Evolutionary conservation across 305 asterid genomes (phyloP).

Genomic region (Fraxinus baroniana): DNA sequence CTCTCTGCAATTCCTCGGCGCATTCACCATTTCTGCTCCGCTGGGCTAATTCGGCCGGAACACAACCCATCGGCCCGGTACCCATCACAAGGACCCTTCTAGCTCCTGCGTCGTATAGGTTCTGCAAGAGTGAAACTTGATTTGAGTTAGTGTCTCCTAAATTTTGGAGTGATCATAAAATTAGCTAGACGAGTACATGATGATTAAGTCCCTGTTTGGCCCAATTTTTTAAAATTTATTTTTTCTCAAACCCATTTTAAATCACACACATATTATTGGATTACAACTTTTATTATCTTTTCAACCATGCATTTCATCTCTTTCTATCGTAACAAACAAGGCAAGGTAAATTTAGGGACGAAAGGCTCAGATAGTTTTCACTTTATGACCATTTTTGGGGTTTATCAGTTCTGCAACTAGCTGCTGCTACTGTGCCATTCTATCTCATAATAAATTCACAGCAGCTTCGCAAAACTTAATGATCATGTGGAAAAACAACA

Average conservation of each 20-base stretch:
- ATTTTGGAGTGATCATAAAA: neutral
- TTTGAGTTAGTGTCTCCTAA: neutral
- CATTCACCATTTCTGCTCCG: slow-evolving; percentile 37
- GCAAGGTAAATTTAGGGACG: neutral
- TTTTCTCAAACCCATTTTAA: neutral
- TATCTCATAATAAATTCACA: neutral
- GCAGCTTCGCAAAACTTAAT: neutral
- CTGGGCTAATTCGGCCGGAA: slow-evolving; percentile 35
- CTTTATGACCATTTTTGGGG: neutral
- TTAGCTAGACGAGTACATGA: neutral
- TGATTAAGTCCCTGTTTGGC: neutral
- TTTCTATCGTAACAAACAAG: neutral
- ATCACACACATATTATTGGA: no score
- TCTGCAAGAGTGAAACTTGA: slow-evolving; percentile 20
- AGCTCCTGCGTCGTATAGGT: slow-evolving; percentile 29
- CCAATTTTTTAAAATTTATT: neutral
- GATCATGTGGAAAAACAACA: neutral
- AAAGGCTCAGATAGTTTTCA: neutral
- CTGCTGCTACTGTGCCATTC: neutral
- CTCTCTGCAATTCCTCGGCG: slow-evolving; percentile 28
- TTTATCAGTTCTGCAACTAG: neutral
- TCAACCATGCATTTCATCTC: neutral
- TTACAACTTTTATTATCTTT: neutral
- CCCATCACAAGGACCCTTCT: slow-evolving; percentile 35
- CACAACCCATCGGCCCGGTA: slow-evolving; percentile 47